Base-by-base conservation (phyloP, 768 basidiomycete species). In the Lactifluus volemus region DNA sequence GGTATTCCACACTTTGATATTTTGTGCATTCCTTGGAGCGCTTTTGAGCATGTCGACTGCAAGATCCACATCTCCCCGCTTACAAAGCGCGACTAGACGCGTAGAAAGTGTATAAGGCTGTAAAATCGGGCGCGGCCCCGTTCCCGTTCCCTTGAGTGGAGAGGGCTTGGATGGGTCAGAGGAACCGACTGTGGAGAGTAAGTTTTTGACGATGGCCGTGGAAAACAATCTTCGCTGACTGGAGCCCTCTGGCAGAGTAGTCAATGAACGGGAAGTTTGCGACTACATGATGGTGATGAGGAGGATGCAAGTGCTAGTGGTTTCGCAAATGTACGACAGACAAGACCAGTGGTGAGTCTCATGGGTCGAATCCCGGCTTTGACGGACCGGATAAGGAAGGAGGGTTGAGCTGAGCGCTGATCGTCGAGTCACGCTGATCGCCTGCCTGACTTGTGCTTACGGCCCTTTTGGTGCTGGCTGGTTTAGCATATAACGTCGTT, bases 1-100 rank as follows among this genome's bases (percentile, higher is more conserved):
- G 3, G 84, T 88, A 65, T 91, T 91, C 91, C 91, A 93, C 7
- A 86, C 84, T 11, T 79, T 76, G 1, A 81, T 75, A 65, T 90
- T 92, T 68, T 89, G 86, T 0, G 89, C 85, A 65, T 86, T 87
- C 51, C 81, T 74, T 25, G 91, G 88, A 19, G 84, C 75, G 42
- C 78, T 82, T 68, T 86, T 81, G n/a, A 93, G 77, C 72, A 84
- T 80, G 29, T 75, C 69, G 4, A 89, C 76, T 0, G 91, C 91
- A 3, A 77, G 78, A 55, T 85, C 82, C 38, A 88, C 45, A 55
- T 84, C 77, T 11, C 79, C 82, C 11, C 73, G 70, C 11, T 79
- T 75, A 56, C 81, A 82, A 7, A 88, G 75, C 63, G 77, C 80
- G 68, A 79, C 82, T 52, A 90, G 73, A 57, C 88, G 76, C 29